phyloP scores from a whole-genome alignment of 2,329 filamentous ascomycete species.

The Kalmusia sp. region DNA sequence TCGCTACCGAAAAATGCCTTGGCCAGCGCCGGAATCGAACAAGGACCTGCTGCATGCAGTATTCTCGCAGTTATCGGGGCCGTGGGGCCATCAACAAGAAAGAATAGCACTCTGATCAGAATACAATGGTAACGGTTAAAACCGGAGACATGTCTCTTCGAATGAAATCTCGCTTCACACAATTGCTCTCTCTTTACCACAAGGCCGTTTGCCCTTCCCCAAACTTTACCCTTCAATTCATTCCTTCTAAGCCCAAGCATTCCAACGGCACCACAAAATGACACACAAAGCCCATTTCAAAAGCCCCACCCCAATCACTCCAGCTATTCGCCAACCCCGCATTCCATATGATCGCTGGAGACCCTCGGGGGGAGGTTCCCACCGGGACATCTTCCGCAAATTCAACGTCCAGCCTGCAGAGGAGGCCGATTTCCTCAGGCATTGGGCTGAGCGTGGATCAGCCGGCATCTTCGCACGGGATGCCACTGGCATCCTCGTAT shows the following conservation, averaged over 20 bases:
- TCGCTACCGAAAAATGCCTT: not conserved
- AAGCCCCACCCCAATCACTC: not conserved
- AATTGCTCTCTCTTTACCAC: not conserved
- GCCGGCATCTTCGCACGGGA: slow-evolving; percentile 14
- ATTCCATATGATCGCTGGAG: slow-evolving; percentile 18
- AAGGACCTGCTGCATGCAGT: not conserved
- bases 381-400: slow-evolving; percentile 15
- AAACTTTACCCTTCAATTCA: too few species aligned
- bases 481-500: slow-evolving; percentile 13
- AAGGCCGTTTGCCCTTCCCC: too few species aligned
- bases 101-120: not conserved
- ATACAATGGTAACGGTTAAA: not conserved
- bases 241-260: too few species aligned
- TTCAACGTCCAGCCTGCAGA: slow-evolving; percentile 15
- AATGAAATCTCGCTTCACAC: not conserved
- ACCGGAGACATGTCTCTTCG: not conserved
- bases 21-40: not conserved
- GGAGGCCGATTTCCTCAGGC: slow-evolving; percentile 15
- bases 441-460: slow-evolving; percentile 5
- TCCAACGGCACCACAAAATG: not conserved
- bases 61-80: not conserved
- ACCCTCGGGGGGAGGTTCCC: slow-evolving; percentile 13
- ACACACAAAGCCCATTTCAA: not conserved
- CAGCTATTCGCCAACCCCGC: not conserved
- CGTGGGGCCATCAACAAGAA: not conserved